phyloP scores from a whole-genome alignment of 345 rosid species.

The Hibiscus mutabilis region DNA sequence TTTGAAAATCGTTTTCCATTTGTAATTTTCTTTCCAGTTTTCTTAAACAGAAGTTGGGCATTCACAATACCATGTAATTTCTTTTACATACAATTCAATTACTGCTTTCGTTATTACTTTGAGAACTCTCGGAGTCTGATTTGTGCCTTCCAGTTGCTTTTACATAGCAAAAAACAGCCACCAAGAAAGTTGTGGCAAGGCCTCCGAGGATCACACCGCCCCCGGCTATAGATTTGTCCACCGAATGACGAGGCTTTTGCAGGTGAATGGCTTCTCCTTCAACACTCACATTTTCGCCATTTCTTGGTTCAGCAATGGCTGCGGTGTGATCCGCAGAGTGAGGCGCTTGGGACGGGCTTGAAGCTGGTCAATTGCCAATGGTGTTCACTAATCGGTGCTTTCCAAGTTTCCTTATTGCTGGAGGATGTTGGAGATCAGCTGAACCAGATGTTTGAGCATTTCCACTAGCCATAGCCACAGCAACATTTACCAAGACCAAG shows the following conservation, averaged over 20 bases:
- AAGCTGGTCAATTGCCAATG: constrained; percentile 4
- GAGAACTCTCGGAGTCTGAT: constrained; percentile 16
- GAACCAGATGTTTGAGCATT: constrained; percentile 1
- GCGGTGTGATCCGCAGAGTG: too few species aligned
- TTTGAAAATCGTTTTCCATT: not conserved
- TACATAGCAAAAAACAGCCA: constrained; percentile 60
- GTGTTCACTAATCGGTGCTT: constrained; percentile 13
- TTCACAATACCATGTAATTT: not conserved
- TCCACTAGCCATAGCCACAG: constrained; percentile 14
- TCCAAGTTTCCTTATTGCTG: constrained; percentile 38
- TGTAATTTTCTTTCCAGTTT: constrained; percentile 1
- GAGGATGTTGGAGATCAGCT: not conserved
- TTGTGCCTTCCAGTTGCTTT: constrained; percentile 60
- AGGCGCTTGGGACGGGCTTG: constrained; percentile 18
- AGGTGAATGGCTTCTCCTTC: constrained; percentile 16
- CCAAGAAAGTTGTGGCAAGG: constrained; percentile 62
- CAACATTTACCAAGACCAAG: constrained; percentile 22
- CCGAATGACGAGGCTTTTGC: constrained; percentile 26
- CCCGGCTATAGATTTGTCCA: constrained; percentile 69
- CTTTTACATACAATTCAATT: not conserved
- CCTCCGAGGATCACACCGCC: constrained; percentile 77
- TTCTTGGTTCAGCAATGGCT: constrained; percentile 10
- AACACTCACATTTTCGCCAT: constrained; percentile 3
- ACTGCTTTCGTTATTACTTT: not conserved
- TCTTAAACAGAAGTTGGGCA: not conserved